phyloP scores from a whole-genome alignment of 192 early-diverging fungal species.

The Coemansia sp. region DNA sequence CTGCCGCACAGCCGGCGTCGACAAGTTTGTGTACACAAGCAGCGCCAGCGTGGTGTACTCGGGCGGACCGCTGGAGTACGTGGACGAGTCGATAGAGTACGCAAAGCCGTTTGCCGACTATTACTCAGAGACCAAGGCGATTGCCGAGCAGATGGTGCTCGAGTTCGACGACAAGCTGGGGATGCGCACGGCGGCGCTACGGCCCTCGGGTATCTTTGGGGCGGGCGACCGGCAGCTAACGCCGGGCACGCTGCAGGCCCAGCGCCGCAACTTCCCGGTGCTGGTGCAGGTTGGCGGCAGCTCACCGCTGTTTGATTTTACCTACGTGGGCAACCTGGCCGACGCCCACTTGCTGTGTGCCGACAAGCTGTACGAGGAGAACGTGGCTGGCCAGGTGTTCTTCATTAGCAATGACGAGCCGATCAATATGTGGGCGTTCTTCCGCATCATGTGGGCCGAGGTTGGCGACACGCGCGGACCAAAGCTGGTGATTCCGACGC shows the following conservation, averaged over 20 bases:
- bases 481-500: slow-evolving; percentile 58
- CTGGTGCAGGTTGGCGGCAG: slow-evolving; percentile 82
- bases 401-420: slow-evolving; percentile 90
- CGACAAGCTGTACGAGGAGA: slow-evolving; percentile 63
- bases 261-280: slow-evolving; percentile 55
- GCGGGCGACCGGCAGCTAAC: slow-evolving; percentile 73
- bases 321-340: slow-evolving; percentile 92
- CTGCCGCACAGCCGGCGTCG: slow-evolving; percentile 61
- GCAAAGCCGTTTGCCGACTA: slow-evolving; percentile 73
- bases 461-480: slow-evolving; percentile 57
- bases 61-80: slow-evolving; percentile 68
- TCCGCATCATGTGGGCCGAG: slow-evolving; percentile 64
- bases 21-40: slow-evolving; percentile 77
- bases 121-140: slow-evolving; percentile 89
- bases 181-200: slow-evolving; percentile 70
- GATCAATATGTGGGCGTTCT: slow-evolving; percentile 86
- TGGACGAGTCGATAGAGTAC: slow-evolving; percentile 75
- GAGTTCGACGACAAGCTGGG: slow-evolving; percentile 60
- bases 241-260: slow-evolving; percentile 63
- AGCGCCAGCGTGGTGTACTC: slow-evolving; percentile 87
- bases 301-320: slow-evolving; percentile 79
- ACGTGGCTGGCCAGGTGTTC: slow-evolving; percentile 63
- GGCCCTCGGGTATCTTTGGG: slow-evolving; percentile 91
- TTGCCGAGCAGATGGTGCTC: slow-evolving; percentile 72
- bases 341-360: slow-evolving; percentile 86